A percentile compares a stretch with the other conserved stretches of the same genome.
These are phyloP conservation scores for Fonsecaea pugnacius DNA, from an alignment of 2,329 filamentous ascomycete genomes.

Conservation along the genomic window DNA sequence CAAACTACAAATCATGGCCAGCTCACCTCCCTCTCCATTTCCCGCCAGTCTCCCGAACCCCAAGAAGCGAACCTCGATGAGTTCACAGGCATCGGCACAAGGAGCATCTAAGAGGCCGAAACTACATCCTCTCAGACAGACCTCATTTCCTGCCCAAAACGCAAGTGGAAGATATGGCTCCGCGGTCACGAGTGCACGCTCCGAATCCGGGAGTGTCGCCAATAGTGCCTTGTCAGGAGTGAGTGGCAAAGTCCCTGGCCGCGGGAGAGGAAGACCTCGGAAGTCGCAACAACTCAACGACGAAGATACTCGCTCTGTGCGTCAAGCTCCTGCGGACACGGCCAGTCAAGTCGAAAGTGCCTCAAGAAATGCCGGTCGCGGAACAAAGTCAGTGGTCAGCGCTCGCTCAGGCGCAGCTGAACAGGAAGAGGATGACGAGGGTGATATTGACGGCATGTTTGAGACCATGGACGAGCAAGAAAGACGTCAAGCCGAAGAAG, in stretches of 20 bases:
- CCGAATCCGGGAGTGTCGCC: slow-evolving; percentile 37
- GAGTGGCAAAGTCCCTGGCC: slow-evolving; percentile 31
- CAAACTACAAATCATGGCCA: slow-evolving; percentile 29
- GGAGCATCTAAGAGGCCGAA: slow-evolving; percentile 38
- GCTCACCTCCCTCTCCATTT: slow-evolving; percentile 36
- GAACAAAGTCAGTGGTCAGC: slow-evolving; percentile 34
- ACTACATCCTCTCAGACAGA: slow-evolving; percentile 54
- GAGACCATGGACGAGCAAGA: slow-evolving; percentile 36
- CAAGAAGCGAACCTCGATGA: slow-evolving; percentile 50
- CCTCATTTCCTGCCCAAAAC: slow-evolving; percentile 47
- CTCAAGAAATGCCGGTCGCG: slow-evolving; percentile 22
- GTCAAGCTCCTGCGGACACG: slow-evolving; percentile 21
- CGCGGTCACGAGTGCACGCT: slow-evolving; percentile 33
- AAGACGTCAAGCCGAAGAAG: slow-evolving; percentile 32
- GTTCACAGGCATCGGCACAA: slow-evolving; percentile 44
- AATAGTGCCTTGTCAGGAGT: slow-evolving; percentile 32
- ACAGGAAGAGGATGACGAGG: slow-evolving; percentile 38
- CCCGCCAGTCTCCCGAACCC: slow-evolving; percentile 38
- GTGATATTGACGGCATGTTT: slow-evolving; percentile 35
- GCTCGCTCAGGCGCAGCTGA: slow-evolving; percentile 33
- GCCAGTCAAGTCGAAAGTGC: slow-evolving; percentile 24
- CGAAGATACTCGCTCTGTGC: slow-evolving; percentile 29
- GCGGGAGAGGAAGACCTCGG: slow-evolving; percentile 36
- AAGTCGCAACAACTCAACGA: slow-evolving; percentile 35
- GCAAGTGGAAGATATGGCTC: slow-evolving; percentile 25